Evolutionary conservation across 2,329 filamentous ascomycete species (phyloP), one percentile per base, ranked within the genome.

Genomic region (Lachnellula cervina): DNA sequence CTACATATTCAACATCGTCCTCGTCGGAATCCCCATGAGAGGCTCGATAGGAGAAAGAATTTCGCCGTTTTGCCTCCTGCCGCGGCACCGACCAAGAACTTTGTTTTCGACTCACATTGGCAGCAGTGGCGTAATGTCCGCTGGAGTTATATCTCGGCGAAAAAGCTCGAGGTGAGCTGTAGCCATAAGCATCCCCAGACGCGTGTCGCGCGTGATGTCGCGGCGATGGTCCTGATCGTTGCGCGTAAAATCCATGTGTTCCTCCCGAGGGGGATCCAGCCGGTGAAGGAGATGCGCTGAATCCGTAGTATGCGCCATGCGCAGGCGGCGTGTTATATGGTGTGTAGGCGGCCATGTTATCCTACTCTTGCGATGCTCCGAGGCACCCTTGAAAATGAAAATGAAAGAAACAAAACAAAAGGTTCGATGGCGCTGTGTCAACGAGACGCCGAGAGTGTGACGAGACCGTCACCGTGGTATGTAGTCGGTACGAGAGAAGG

Each of bases 71-170:
- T 50, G 62, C 47, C 59, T 66, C 62, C 60, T 60, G 54, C 56
- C 63, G 66, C 52, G 65, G 61, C 58, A 60, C 58, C 56, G 68
- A 62, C 64, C 65, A 67, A 62, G 66, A 67, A 68, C 62, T 65
- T 66, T 68, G 54, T 56, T 69, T 69, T 67, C 67, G 65, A 69
- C 68, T 69, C 68, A 70, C 68, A 69, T 70, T 69, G 62, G 69
- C 67, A 66, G 67, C 66, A 63, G 69, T 71, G 56, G 68, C 65
- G 60, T 71, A 71, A 54, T 69, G 59, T 62, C 69, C 69, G 57
- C 60, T 68, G 49, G 67, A 69, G 57, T 65, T 69, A 61, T 69
- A 71, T 59, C 69, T 66, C 46, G 69, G 69, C 28, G 68, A 70
- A 56, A 70, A 70, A 17, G 65, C 58, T 44, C 60, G 55, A 49